Conservation (phyloP, 78 protist genomes). For the Speleostelium caveatum region DNA sequence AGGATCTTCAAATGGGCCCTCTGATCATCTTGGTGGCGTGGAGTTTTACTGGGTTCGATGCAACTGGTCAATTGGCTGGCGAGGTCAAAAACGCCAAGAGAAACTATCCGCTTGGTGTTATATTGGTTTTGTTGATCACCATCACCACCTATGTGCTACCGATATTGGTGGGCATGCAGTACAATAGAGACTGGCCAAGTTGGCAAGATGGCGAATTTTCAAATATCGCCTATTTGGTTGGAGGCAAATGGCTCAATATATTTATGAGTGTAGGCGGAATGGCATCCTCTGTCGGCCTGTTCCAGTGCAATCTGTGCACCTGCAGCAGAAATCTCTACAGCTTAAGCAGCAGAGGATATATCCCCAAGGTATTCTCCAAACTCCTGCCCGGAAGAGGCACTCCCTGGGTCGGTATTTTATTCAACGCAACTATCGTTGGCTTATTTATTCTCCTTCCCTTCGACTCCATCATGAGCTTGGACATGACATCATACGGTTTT, state of each 20-base stretch:
- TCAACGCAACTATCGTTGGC: constrained; percentile 15
- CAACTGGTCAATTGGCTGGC: constrained; percentile 59
- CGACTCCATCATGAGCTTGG: constrained; percentile 34
- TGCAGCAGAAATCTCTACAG: constrained; percentile 19
- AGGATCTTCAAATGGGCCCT: constrained; percentile 17
- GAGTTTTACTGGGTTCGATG: constrained; percentile 47
- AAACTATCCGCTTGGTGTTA: constrained; percentile 60
- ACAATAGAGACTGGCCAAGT: constrained; percentile 17
- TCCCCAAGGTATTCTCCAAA: constrained; percentile 35
- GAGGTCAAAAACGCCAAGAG: constrained; percentile 57
- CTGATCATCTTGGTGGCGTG: constrained; percentile 23
- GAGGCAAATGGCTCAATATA: constrained; percentile 55
- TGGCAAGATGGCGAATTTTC: constrained; percentile 74
- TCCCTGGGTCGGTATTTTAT: constrained; percentile 33
- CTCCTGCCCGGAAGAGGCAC: constrained; percentile 39
- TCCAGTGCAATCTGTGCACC: constrained; percentile 46
- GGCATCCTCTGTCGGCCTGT: constrained; percentile 39
- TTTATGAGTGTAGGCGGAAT: constrained; percentile 62
- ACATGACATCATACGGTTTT: constrained; percentile 59
- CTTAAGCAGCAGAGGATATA: constrained; percentile 26
- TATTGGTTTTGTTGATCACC: constrained; percentile 43
- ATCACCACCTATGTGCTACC: constrained; percentile 33
- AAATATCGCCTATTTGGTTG: constrained; percentile 17
- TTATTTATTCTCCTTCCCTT: constrained; percentile 28
- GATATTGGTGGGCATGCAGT: constrained; percentile 57